Percentiles rank a stretch among this genome's conserved stretches.
Evolutionary conservation across 257 asterid species (phyloP).

Genomic region (Solanum peruvianum): DNA sequence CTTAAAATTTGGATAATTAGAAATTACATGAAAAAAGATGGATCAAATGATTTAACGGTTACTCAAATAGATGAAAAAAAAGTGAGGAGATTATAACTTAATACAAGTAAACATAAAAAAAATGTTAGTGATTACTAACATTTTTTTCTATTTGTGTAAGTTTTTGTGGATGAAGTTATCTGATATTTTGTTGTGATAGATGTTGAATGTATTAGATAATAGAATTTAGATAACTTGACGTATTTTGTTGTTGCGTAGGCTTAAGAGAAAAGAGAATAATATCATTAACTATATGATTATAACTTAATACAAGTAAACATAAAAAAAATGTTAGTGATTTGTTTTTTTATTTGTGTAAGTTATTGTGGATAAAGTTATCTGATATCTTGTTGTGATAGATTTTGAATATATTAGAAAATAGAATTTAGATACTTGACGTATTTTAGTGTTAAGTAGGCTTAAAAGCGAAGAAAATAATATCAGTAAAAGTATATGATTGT

Average conservation of each 20-base stretch:
- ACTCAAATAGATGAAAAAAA: not conserved
- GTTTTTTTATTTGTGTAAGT: not conserved
- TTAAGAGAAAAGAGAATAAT: not conserved
- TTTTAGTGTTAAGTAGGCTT: not conserved
- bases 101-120: not conserved
- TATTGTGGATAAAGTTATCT: not conserved
- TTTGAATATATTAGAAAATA: not conserved
- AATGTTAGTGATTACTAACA: not conserved
- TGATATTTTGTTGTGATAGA: not conserved
- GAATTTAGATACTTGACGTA: not conserved
- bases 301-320: not conserved
- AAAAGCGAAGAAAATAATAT: not conserved
- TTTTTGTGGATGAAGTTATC: not conserved
- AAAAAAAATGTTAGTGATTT: not conserved
- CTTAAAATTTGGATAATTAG: not conserved
- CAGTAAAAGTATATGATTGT: not conserved
- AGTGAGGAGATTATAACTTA: not conserved
- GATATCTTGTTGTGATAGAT: not conserved
- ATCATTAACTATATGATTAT: not conserved
- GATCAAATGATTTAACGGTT: not conserved
- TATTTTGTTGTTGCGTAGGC: not conserved
- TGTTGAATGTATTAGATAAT: not conserved
- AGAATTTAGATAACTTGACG: not conserved
- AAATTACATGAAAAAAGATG: not conserved
- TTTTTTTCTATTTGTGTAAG: not conserved